Conservation (phyloP, 177 flowering plant genomes). For the Tripterygium wilfordii region DNA sequence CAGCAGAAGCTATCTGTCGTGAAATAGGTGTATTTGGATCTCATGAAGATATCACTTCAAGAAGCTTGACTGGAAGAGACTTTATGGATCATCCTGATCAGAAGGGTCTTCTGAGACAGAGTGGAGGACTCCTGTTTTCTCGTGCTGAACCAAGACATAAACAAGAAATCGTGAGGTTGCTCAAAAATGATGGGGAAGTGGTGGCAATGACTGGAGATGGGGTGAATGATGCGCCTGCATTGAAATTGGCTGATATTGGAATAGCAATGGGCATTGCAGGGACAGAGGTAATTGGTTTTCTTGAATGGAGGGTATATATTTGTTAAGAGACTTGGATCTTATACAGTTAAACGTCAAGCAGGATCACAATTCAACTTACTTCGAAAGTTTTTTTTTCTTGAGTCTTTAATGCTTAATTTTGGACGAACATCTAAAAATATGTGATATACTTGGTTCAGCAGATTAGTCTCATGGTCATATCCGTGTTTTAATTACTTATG, state of each 20-base stretch:
- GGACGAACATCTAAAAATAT: too few relatives aligned
- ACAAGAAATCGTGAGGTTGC: constrained; percentile 84
- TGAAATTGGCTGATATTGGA: constrained; percentile 93
- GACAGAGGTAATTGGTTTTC: constrained; percentile 87
- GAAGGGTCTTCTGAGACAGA: constrained; percentile 48
- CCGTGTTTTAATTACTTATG: too few relatives aligned
- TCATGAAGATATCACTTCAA: constrained; percentile 54
- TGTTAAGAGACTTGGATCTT: too few relatives aligned
- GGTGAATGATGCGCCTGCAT: constrained; percentile 95
- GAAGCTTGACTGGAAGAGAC: constrained; percentile 80
- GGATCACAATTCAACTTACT: too few relatives aligned
- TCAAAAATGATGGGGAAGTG: constrained; percentile 91
- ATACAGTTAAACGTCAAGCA: too few relatives aligned
- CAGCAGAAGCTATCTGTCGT: constrained; percentile 94
- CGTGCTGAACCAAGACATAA: constrained; percentile 96
- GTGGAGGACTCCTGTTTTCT: constrained; percentile 82
- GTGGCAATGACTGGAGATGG: constrained; percentile 99
- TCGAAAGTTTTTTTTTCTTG: too few relatives aligned
- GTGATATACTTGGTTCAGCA: too few relatives aligned
- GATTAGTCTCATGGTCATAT: too few relatives aligned
- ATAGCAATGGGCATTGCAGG: constrained; percentile 97
- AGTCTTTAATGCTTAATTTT: too few relatives aligned
- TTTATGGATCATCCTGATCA: constrained; percentile 56
- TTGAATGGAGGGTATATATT: too few relatives aligned
- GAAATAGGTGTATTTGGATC: constrained; percentile 83